Evolutionary conservation across 2,329 filamentous ascomycete species (phyloP), one percentile per base, ranked within the genome.

Genomic region (Paecilomyces sp.): DNA sequence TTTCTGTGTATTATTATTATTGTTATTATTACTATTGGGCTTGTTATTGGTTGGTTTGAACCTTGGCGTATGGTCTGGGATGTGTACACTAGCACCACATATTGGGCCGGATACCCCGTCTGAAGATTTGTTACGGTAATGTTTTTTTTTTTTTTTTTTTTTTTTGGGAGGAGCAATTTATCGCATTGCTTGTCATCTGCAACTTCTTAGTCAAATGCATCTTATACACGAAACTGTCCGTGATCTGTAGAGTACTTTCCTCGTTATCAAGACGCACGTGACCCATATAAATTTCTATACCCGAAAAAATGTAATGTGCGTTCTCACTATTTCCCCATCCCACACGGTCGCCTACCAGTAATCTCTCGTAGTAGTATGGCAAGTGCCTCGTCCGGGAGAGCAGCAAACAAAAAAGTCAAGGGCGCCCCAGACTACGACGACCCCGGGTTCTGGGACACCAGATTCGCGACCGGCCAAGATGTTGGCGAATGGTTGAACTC

Each of bases 401-500:
- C 7, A 33, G 62, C 60, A 15, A 66, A 60, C 51, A 62, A 60
- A 12, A 69, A 64, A 59, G 55, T 66, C 25, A 63, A 61, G 31
- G 67, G 70, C 3, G 69, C 71, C 25, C 68, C 71, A 5, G 71
- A 74, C 36, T 75, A 75, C 50, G 72, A 75, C 47, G 63, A 69
- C 8, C 61, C 71, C 1, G 56, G 60, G 9, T 75, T 68, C 62
- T 75, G 73, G 73, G 68, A 75, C 58, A 57, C 31, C 8, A 70
- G 68, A 34, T 75, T 75, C 57, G 69, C 69, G 31, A 70, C 65
- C n/a, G 71, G 71, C n/a, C 63, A 63, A 13, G 73, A 75, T 67
- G 68, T 73, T 13, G 72, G 73, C 28, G 73, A 75, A 64, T 75
- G 73, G 73, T 58, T 75, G 59, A 75, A 74, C 54, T 58, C 71